Conservation (phyloP, 495 filamentous ascomycete species). For the Massariosphaeria phaeospora region DNA sequence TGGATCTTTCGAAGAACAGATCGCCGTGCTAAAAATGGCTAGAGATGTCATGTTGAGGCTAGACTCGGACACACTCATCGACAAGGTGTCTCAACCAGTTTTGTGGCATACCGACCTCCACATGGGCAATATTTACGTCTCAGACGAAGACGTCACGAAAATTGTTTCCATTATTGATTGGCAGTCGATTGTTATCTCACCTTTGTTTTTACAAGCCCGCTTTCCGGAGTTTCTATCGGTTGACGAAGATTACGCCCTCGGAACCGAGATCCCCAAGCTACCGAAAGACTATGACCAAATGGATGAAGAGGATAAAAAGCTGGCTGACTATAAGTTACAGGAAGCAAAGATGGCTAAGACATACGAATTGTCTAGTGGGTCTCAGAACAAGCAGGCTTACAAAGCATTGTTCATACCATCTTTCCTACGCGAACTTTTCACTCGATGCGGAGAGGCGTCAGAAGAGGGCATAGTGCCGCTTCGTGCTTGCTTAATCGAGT, state of each 20-base stretch:
- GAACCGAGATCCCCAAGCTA: conserved; percentile 32
- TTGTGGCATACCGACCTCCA: conserved; percentile 44
- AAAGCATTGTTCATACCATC: conserved; percentile 36
- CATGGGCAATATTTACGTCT: conserved; percentile 42
- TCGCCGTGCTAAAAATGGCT: conserved; percentile 3
- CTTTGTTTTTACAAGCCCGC: conserved; percentile 37
- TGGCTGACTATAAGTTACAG: conserved; percentile 33
- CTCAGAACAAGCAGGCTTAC: conserved; percentile 36
- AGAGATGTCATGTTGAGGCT: conserved; percentile 2
- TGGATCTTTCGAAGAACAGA: conserved; percentile 1
- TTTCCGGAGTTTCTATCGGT: conserved; percentile 40
- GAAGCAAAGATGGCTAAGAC: conserved; percentile 38
- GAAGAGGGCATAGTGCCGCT: conserved; percentile 40
- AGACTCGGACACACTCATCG: background rate
- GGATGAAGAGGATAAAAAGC: conserved; percentile 32
- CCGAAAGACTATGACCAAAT: conserved; percentile 34
- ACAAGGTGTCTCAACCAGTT: conserved; percentile 1
- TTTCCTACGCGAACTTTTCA: conserved; percentile 41
- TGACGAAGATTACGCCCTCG: conserved; percentile 35
- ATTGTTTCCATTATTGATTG: conserved; percentile 25
- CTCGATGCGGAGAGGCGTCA: conserved; percentile 36
- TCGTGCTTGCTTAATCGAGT: conserved; percentile 39
- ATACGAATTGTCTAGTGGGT: conserved; percentile 38
- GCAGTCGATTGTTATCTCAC: conserved; percentile 8
- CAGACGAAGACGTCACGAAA: conserved; percentile 27